These are phyloP conservation scores for Chiua virens DNA, from an alignment of 768 basidiomycete species.

Conservation along the genomic window DNA sequence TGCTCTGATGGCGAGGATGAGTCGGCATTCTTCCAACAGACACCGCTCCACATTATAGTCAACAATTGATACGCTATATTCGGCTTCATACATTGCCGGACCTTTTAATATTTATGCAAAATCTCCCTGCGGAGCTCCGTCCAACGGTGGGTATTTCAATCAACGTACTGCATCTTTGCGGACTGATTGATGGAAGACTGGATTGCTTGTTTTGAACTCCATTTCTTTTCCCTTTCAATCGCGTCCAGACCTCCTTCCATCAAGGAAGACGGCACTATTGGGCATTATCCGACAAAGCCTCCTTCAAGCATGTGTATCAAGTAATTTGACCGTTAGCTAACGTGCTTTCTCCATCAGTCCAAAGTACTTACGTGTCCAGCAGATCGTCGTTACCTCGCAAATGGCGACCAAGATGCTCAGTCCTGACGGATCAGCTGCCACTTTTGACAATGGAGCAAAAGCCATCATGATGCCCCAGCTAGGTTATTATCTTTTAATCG, in stretches of 20 bases:
- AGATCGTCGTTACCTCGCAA: slow-evolving; percentile 66
- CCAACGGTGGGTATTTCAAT: slow-evolving; percentile 43
- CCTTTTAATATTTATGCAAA: slow-evolving; percentile 58
- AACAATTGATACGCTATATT: slow-evolving; percentile 24
- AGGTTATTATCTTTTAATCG: slow-evolving; percentile 38
- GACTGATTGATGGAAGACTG: slow-evolving; percentile 35
- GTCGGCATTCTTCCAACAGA: slow-evolving; percentile 34
- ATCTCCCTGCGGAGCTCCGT: slow-evolving; percentile 47
- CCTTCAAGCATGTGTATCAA: slow-evolving; percentile 46
- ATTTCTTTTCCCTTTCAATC: slow-evolving; percentile 68
- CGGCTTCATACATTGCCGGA: slow-evolving; percentile 49
- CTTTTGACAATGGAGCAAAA: slow-evolving; percentile 60
- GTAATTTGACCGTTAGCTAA: slow-evolving; percentile 48
- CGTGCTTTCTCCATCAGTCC: neutral
- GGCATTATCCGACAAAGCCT: slow-evolving; percentile 55
- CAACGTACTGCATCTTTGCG: slow-evolving; percentile 2
- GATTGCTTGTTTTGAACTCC: slow-evolving; percentile 64
- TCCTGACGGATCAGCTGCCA: slow-evolving; percentile 62
- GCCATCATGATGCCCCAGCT: slow-evolving; percentile 69
- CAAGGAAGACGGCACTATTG: slow-evolving; percentile 44
- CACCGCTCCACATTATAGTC: slow-evolving; percentile 36
- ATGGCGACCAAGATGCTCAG: slow-evolving; percentile 67
- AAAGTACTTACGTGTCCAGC: slow-evolving; percentile 6
- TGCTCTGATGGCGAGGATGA: slow-evolving; percentile 7
- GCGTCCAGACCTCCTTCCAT: slow-evolving; percentile 36